phyloP scores from a whole-genome alignment of 495 filamentous ascomycete species.

The Stereocaulon alpinum region DNA sequence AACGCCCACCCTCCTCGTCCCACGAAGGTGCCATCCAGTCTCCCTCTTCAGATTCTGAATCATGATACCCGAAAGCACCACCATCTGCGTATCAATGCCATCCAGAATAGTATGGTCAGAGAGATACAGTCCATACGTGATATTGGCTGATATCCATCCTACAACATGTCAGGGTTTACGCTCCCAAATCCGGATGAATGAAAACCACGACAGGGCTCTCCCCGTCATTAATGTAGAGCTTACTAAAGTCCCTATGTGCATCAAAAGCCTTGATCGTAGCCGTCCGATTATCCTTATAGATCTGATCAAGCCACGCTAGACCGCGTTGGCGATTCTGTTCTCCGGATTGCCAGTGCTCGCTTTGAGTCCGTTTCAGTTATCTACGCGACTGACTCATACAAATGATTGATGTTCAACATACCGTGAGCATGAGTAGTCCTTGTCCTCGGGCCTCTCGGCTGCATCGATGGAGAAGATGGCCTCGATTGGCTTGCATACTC shows the following conservation, averaged over 20 bases:
- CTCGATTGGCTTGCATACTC: conserved; percentile 45
- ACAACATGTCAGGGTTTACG: too few species aligned
- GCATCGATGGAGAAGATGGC: conserved; percentile 38
- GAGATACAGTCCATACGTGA: conserved; percentile 50
- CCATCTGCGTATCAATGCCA: conserved; percentile 44
- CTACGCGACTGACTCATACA: not conserved
- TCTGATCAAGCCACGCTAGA: conserved; percentile 37
- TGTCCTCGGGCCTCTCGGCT: conserved; percentile 40
- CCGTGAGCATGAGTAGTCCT: conserved; percentile 40
- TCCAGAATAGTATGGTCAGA: conserved; percentile 43
- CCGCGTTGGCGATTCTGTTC: conserved; percentile 37
- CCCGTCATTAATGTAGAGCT: not conserved
- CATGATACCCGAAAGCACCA: conserved; percentile 48
- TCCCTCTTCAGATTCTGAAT: conserved; percentile 43
- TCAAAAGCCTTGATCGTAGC: conserved; percentile 33
- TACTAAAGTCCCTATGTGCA: conserved; percentile 42
- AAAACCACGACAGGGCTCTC: too few species aligned
- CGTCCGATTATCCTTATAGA: conserved; percentile 30
- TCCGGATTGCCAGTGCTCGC: conserved; percentile 34
- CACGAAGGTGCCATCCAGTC: conserved; percentile 50
- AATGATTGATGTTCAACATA: conserved; percentile 5
- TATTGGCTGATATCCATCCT: conserved; percentile 25
- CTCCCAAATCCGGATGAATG: not conserved
- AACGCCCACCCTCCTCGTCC: conserved; percentile 41
- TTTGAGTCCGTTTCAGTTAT: conserved; percentile 9